A percentile compares a stretch with the other conserved stretches of the same genome.
Conservation (phyloP, 306 rosid species). For the Phaseolus lunatus region DNA sequence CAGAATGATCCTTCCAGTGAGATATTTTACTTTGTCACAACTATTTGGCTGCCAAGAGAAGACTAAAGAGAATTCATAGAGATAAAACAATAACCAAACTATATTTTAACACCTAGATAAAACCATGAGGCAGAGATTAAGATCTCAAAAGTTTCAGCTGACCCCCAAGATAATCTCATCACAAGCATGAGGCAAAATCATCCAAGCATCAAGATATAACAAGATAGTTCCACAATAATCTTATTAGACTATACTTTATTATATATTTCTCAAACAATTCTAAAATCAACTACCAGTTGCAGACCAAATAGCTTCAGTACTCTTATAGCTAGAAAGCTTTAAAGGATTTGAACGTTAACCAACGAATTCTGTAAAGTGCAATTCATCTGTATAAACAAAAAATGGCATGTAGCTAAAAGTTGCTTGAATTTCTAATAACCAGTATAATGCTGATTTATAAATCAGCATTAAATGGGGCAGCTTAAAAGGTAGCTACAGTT, state of each 20-base stretch:
- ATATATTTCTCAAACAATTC: neutral
- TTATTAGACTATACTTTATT: neutral
- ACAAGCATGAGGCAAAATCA: constrained; percentile 7
- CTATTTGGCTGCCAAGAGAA: constrained; percentile 20
- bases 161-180: constrained; percentile 6
- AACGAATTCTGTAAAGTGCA: constrained; percentile 20
- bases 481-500: too few species aligned
- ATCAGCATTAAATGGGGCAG: too few species aligned
- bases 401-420: neutral
- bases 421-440: constrained; percentile 5
- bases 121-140: constrained; percentile 24
- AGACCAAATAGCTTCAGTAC: neutral
- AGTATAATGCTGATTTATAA: constrained; percentile 22
- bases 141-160: constrained; percentile 29
- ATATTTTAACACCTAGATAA: constrained; percentile 9
- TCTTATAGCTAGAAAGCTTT: neutral
- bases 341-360: neutral
- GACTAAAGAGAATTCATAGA: constrained; percentile 27
- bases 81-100: constrained; percentile 18
- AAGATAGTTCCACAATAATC: constrained; percentile 5
- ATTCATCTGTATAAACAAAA: constrained; percentile 27
- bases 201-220: constrained; percentile 18
- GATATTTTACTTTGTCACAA: neutral
- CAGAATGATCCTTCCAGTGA: constrained; percentile 12
- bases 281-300: neutral